phyloP scores from a whole-genome alignment of 2,329 filamentous ascomycete genomes.

The Sporothrix sp. region DNA sequence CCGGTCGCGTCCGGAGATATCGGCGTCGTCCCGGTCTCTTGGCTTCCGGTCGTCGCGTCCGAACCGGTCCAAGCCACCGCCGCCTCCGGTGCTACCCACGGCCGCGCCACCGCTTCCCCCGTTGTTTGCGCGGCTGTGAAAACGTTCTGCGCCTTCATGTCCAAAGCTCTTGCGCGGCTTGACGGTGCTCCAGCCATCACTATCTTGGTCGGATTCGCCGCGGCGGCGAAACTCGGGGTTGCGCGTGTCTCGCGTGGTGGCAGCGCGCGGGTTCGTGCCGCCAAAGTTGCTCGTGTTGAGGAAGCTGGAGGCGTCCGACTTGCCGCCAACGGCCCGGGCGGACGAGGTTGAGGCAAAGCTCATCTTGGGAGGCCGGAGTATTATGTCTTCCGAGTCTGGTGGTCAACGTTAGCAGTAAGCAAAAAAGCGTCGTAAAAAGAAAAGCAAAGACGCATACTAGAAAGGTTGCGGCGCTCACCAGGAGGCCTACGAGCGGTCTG shows the following conservation, averaged over 20 bases:
- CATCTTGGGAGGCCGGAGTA: constrained; percentile 75
- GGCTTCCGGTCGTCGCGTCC: constrained; percentile 46
- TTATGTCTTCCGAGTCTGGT: constrained; percentile 64
- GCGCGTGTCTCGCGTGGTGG: constrained; percentile 35
- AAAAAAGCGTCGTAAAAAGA: constrained; percentile 12
- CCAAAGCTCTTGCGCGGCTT: constrained; percentile 67
- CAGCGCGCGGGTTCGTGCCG: constrained; percentile 36
- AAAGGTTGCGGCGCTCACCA: constrained; percentile 45
- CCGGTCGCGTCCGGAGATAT: constrained; percentile 24
- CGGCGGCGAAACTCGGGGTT: constrained; percentile 42
- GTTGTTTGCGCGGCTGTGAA: constrained; percentile 54
- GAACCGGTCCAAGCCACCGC: constrained; percentile 40
- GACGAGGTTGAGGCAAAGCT: constrained; percentile 70
- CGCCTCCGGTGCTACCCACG: constrained; percentile 19
- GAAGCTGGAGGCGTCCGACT: constrained; percentile 17
- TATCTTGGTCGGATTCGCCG: constrained; percentile 48
- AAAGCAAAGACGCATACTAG: constrained; percentile 46
- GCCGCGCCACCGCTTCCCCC: constrained; percentile 39
- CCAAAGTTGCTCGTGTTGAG: constrained; percentile 29
- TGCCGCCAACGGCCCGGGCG: constrained; percentile 34
- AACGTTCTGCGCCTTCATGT: constrained; percentile 60
- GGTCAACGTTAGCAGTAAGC: constrained; percentile 16
- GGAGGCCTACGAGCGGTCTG: constrained; percentile 42
- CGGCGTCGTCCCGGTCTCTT: constrained; percentile 37
- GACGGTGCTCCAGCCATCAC: constrained; percentile 64